These are phyloP conservation scores for Solanum gandarillasii DNA, from an alignment of 257 asterid genomes.

Conservation along the genomic window DNA sequence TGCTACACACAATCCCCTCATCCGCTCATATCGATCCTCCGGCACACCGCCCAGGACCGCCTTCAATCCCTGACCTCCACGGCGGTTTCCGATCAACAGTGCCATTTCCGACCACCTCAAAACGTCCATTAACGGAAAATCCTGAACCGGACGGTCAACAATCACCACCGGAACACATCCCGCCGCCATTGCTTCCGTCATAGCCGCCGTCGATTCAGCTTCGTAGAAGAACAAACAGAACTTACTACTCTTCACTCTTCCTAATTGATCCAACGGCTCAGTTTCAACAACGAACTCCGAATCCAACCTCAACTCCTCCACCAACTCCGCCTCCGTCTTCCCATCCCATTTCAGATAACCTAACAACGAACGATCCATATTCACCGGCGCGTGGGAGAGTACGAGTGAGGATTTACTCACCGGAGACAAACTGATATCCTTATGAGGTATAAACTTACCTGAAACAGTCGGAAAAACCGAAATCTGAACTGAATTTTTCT, in stretches of 20 bases:
- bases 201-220: constrained; percentile 28
- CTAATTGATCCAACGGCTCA: constrained; percentile 11
- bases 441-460: constrained; percentile 69
- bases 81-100: constrained; percentile 35
- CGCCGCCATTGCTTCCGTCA: constrained; percentile 50
- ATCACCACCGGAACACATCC: constrained; percentile 89
- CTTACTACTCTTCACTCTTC: constrained; percentile 27
- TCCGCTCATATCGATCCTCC: constrained; percentile 33
- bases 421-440: constrained; percentile 68
- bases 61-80: constrained; percentile 48
- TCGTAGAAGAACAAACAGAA: constrained; percentile 53
- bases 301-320: constrained; percentile 40
- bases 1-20: constrained; percentile 42
- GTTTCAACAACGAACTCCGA: constrained; percentile 36
- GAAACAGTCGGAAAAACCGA: constrained; percentile 65
- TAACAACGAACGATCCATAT: constrained; percentile 10
- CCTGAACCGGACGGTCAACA: constrained; percentile 80
- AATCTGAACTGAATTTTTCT: constrained; percentile 74
- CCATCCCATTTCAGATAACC: constrained; percentile 59
- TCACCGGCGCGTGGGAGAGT: constrained; percentile 5
- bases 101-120: constrained; percentile 62
- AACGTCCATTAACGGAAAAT: constrained; percentile 72
- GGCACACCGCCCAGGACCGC: constrained; percentile 34
- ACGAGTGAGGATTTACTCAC: not conserved
- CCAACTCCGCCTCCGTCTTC: constrained; percentile 20